These are phyloP conservation scores for Plenodomus tracheiphilus DNA, from an alignment of 2,329 filamentous ascomycete genomes.

Conservation along the genomic window DNA sequence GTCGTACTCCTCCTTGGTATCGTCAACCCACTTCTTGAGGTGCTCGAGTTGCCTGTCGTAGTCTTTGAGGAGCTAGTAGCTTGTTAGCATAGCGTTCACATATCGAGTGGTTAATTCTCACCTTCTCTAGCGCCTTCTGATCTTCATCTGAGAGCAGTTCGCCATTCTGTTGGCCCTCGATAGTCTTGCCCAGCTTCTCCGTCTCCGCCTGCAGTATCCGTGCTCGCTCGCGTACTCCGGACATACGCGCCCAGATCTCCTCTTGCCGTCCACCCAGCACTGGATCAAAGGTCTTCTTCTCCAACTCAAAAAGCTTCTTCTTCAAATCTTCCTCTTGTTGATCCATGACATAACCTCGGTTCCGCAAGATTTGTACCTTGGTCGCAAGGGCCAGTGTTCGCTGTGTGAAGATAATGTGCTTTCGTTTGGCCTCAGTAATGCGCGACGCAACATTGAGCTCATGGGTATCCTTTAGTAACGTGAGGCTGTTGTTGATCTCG, in stretches of 20 bases:
- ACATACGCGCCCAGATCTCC: conserved; percentile 82
- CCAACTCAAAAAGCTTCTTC: conserved; percentile 69
- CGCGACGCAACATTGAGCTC: conserved; percentile 76
- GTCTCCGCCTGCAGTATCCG: conserved; percentile 74
- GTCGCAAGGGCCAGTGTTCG: conserved; percentile 75
- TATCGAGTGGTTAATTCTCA: conserved; percentile 43
- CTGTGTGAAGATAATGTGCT: conserved; percentile 73
- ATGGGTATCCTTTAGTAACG: conserved; percentile 73
- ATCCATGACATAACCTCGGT: conserved; percentile 78
- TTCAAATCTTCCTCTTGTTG: conserved; percentile 78
- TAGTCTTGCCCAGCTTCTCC: conserved; percentile 62
- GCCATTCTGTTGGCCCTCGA: conserved; percentile 51
- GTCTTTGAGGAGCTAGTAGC: conserved; percentile 70
- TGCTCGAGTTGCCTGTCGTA: conserved; percentile 79
- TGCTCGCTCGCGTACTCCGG: conserved; percentile 72
- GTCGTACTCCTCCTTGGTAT: conserved; percentile 62
- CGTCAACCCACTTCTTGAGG: conserved; percentile 67
- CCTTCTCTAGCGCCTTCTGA: conserved; percentile 74
- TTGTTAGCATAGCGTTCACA: conserved; percentile 15
- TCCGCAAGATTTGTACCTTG: conserved; percentile 78
- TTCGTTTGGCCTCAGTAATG: conserved; percentile 70
- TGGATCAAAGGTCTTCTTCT: conserved; percentile 73
- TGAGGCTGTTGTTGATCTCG: conserved; percentile 75
- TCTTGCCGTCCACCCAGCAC: conserved; percentile 75
- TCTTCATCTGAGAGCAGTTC: conserved; percentile 68